Evolutionary conservation across 2,329 filamentous ascomycete species (phyloP).

Genomic region (Ascochyta clinopodiicola): DNA sequence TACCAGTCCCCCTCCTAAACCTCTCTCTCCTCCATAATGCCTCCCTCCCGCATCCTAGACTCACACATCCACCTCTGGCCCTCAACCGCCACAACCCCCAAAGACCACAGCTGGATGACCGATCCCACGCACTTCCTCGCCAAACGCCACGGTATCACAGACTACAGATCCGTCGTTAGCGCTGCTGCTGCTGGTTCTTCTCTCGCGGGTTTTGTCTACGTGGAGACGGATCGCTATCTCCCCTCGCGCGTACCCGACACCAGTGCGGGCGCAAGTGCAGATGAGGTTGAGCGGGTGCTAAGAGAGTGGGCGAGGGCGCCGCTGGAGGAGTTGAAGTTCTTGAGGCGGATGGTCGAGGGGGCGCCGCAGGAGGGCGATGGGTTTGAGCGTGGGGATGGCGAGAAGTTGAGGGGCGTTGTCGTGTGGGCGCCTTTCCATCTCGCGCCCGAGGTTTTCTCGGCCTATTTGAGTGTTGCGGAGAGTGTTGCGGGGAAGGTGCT

Average conservation of each 20-base stretch:
- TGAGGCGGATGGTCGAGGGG: slow-evolving; percentile 71
- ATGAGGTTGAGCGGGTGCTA: slow-evolving; percentile 25
- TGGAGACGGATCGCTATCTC: slow-evolving; percentile 77
- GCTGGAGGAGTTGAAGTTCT: slow-evolving; percentile 73
- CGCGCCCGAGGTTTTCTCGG: slow-evolving; percentile 64
- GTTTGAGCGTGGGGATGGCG: slow-evolving; percentile 52
- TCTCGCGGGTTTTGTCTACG: slow-evolving; percentile 73
- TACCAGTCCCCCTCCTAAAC: background rate
- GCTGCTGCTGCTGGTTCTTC: slow-evolving; percentile 15
- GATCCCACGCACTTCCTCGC: slow-evolving; percentile 60
- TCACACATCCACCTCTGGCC: slow-evolving; percentile 92
- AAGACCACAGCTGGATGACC: slow-evolving; percentile 73
- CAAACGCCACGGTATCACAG: slow-evolving; percentile 67
- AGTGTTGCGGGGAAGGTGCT: slow-evolving; percentile 65
- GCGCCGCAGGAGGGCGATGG: slow-evolving; percentile 68
- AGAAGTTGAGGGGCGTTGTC: slow-evolving; percentile 71
- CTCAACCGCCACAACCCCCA: slow-evolving; percentile 63
- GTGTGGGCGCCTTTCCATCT: slow-evolving; percentile 86
- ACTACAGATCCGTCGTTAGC: slow-evolving; percentile 58
- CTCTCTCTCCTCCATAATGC: background rate
- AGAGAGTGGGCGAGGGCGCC: slow-evolving; percentile 69
- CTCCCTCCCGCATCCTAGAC: slow-evolving; percentile 56
- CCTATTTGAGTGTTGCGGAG: slow-evolving; percentile 70
- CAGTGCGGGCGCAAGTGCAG: background rate
- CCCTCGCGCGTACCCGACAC: slow-evolving; percentile 18